Percentiles rank a stretch among this genome's conserved stretches.
These are phyloP conservation scores for Syzygium syzygioides DNA, from an alignment of 441 rosid species.

Conservation along the genomic window DNA sequence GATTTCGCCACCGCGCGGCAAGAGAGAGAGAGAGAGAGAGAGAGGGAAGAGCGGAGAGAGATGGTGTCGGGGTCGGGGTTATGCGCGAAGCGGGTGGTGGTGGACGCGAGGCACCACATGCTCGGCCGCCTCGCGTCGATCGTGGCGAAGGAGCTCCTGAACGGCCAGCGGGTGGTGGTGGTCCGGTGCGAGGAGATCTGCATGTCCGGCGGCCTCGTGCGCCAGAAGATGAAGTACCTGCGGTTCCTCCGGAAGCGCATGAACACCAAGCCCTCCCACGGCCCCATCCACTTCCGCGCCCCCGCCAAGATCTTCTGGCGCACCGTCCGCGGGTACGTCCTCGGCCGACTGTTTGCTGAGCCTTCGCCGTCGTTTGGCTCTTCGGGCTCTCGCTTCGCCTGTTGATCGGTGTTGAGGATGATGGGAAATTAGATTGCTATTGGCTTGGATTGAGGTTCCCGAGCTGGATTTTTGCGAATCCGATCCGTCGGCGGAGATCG, in stretches of 20 bases:
- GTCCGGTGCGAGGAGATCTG: conserved; percentile 89
- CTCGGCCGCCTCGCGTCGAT: conserved; percentile 62
- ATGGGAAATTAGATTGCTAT: neutral
- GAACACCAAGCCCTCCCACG: conserved; percentile 96
- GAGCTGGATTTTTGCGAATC: neutral
- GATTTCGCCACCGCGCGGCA: neutral
- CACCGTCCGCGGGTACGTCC: conserved; percentile 70
- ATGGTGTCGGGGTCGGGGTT: conserved; percentile 89
- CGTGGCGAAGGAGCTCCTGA: conserved; percentile 71
- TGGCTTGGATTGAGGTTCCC: neutral
- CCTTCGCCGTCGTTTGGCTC: neutral
- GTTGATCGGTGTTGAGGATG: neutral
- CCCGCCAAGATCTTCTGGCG: conserved; percentile 95
- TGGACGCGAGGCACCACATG: conserved; percentile 86
- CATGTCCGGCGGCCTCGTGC: conserved; percentile 74
- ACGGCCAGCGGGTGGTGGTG: conserved; percentile 77
- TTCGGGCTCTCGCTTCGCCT: neutral
- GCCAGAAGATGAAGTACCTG: conserved; percentile 94
- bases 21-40: neutral
- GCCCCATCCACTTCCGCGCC: conserved; percentile 88
- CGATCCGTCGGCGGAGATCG: neutral
- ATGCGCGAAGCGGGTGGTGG: conserved; percentile 63
- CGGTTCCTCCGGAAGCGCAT: conserved; percentile 83
- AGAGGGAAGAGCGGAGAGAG: neutral
- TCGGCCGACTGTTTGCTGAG: neutral